phyloP scores from a whole-genome alignment of 495 filamentous ascomycete genomes.

The Xylona heveae region DNA sequence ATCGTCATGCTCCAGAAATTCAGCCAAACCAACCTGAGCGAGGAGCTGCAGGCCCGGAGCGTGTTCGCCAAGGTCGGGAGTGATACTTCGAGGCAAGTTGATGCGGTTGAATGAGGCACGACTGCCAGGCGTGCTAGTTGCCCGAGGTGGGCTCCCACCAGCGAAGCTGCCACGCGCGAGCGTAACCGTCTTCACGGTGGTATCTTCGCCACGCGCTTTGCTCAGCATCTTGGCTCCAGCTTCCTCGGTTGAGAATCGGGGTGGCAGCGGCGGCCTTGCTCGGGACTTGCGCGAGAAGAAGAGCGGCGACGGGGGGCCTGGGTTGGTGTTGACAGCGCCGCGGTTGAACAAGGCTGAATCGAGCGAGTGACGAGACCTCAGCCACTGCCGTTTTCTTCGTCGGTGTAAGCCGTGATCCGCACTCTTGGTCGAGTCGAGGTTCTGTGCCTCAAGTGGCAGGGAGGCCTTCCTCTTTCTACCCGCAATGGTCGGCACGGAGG shows the following conservation, averaged over 20 bases:
- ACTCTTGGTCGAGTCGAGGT: no score
- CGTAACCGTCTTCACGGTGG: slow-evolving; percentile 35
- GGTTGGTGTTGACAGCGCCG: not conserved
- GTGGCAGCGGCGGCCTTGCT: slow-evolving; percentile 23
- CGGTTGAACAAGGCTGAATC: slow-evolving; percentile 3
- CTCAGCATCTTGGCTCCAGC: slow-evolving; percentile 35
- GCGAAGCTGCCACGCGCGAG: slow-evolving; percentile 36
- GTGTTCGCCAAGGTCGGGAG: slow-evolving; percentile 19
- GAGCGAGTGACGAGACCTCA: not conserved
- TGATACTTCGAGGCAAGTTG: slow-evolving; percentile 14
- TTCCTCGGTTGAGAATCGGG: slow-evolving; percentile 31
- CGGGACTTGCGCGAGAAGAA: slow-evolving; percentile 34
- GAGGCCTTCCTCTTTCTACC: no score
- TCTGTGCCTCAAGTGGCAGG: no score
- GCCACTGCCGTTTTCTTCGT: no score
- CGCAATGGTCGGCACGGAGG: no score
- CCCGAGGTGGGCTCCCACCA: slow-evolving; percentile 23
- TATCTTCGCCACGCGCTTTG: slow-evolving; percentile 28
- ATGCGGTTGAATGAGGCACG: slow-evolving; percentile 21
- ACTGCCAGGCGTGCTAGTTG: slow-evolving; percentile 25
- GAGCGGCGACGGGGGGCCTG: slow-evolving; percentile 25
- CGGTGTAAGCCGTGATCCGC: no score
- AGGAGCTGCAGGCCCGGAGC: slow-evolving; percentile 24
- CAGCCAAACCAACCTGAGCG: slow-evolving; percentile 33
- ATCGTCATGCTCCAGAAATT: slow-evolving; percentile 45